Percentiles rank a stretch among this genome's conserved stretches.
These are phyloP conservation scores for Cystobasidium pallidum DNA, from an alignment of 1,284 basidiomycete species.

Conservation along the genomic window DNA sequence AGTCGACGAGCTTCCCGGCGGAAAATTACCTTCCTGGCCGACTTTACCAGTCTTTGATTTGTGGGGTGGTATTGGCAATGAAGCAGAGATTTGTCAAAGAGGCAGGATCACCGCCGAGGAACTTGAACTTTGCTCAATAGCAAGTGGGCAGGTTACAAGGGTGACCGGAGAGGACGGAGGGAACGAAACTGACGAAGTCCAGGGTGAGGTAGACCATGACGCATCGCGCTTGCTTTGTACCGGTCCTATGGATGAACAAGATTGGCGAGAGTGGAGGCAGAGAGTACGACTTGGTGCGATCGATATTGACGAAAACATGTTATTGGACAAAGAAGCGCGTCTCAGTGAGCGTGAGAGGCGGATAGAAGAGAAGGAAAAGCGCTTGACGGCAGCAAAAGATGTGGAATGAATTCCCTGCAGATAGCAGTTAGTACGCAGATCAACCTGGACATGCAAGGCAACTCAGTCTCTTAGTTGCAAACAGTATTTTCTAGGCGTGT, in stretches of 20 bases:
- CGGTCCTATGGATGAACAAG: slow-evolving; percentile 42
- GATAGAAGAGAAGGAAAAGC: slow-evolving; percentile 10
- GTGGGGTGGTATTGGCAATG: slow-evolving; percentile 64
- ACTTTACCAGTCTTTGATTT: slow-evolving; percentile 70
- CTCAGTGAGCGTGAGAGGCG: slow-evolving; percentile 18
- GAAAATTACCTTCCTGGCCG: slow-evolving; percentile 63
- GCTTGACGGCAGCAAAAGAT: neutral
- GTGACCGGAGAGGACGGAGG: neutral
- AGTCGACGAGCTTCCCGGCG: slow-evolving; percentile 66
- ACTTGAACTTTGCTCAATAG: slow-evolving; percentile 47
- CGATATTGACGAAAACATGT: slow-evolving; percentile 12
- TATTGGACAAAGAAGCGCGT: slow-evolving; percentile 20
- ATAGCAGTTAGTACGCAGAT: too few species aligned
- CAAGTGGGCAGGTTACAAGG: neutral
- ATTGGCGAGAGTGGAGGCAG: slow-evolving; percentile 27
- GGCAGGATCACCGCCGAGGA: slow-evolving; percentile 54
- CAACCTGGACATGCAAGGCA: neutral
- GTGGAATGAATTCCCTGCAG: neutral
- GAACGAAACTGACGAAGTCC: neutral
- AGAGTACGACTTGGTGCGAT: neutral
- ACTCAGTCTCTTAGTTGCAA: too few species aligned
- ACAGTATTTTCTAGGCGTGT: too few species aligned
- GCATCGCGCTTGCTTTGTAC: slow-evolving; percentile 58
- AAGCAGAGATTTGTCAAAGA: slow-evolving; percentile 59
- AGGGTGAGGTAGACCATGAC: slow-evolving; percentile 51